Evolutionary conservation across 768 basidiomycete species (phyloP).

Genomic region (Hortiboletus campestris): DNA sequence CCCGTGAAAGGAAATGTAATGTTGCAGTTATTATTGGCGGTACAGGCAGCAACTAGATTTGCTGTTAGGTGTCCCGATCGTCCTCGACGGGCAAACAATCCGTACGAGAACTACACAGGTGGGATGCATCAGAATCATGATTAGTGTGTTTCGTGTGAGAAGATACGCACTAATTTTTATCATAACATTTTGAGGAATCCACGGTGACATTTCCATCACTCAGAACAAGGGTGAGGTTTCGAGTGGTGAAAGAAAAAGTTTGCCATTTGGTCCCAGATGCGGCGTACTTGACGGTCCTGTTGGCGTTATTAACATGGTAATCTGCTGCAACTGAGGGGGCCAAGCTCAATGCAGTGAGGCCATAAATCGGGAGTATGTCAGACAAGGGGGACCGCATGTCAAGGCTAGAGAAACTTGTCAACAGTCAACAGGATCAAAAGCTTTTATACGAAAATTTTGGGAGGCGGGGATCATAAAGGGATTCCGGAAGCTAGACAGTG

Average conservation of each 20-base stretch:
- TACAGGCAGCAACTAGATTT: slow-evolving; percentile 10
- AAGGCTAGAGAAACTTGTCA: too few relatives aligned
- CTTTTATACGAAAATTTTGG: neutral
- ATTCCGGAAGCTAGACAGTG: neutral
- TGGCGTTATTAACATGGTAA: slow-evolving; percentile 16
- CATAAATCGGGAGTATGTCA: neutral
- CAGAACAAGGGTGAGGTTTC: neutral
- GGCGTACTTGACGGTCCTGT: slow-evolving; percentile 4
- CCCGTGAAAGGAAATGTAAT: slow-evolving; percentile 18
- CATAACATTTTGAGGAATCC: slow-evolving; percentile 15
- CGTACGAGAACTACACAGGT: slow-evolving; percentile 9
- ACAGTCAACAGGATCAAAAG: neutral
- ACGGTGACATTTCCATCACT: neutral
- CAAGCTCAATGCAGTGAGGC: neutral
- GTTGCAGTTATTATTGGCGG: neutral
- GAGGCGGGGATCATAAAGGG: neutral
- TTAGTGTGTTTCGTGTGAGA: neutral
- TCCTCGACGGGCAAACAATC: neutral
- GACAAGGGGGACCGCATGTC: neutral
- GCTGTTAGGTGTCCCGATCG: neutral
- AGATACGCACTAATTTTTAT: slow-evolving; percentile 13
- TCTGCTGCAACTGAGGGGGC: neutral
- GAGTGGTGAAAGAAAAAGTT: slow-evolving; percentile 1
- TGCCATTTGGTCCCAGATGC: neutral
- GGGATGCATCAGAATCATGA: neutral